Conservation (phyloP, 352 stramenopile genomes). For the Phytophthora lateralis region DNA sequence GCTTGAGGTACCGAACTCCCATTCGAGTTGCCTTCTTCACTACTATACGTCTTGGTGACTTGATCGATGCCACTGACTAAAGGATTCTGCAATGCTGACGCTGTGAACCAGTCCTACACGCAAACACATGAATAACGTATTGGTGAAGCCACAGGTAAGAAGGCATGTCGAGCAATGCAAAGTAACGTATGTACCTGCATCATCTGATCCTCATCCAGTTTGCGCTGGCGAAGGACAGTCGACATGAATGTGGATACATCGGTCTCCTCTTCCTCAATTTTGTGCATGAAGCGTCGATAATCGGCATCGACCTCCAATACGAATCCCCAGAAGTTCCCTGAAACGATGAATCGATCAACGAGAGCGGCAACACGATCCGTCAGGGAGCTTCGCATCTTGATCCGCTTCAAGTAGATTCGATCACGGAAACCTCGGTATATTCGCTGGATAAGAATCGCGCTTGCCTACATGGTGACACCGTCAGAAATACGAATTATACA, state of each 20-base stretch:
- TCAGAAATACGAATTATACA: background rate
- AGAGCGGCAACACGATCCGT: conserved; percentile 47
- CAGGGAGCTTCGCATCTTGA: conserved; percentile 41
- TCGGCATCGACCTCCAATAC: conserved; percentile 64
- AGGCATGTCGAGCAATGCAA: background rate
- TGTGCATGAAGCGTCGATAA: conserved; percentile 56
- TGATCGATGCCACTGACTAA: conserved; percentile 43
- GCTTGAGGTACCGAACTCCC: conserved; percentile 35
- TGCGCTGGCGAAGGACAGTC: conserved; percentile 50
- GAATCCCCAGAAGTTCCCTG: conserved; percentile 67
- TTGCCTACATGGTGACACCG: conserved; percentile 14
- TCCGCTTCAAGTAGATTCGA: conserved; percentile 48
- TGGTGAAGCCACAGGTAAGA: background rate
- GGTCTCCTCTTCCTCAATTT: conserved; percentile 46
- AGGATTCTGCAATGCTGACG: conserved; percentile 56
- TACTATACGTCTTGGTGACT: conserved; percentile 35
- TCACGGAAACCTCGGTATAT: conserved; percentile 58
- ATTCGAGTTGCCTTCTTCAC: conserved; percentile 15
- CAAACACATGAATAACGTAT: background rate
- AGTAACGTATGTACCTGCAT: conserved; percentile 46
- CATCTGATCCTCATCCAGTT: conserved; percentile 55
- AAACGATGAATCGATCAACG: conserved; percentile 52
- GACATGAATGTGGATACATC: conserved; percentile 60
- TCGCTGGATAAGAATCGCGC: conserved; percentile 51
- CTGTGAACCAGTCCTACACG: conserved; percentile 55